Evolutionary conservation across 345 rosid genomes (phyloP).

Genomic region (Ceriops decandra): DNA sequence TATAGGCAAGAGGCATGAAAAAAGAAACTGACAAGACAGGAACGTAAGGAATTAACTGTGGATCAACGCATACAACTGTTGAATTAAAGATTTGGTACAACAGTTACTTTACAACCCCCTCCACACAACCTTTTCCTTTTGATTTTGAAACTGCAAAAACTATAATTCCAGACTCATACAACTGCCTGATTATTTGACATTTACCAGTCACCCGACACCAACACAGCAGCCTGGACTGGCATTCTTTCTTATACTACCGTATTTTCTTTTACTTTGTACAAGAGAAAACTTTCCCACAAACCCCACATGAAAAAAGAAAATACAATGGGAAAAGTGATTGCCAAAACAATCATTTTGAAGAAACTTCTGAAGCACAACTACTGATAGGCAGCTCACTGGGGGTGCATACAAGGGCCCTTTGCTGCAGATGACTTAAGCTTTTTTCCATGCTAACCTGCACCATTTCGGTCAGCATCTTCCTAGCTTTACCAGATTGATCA

Average conservation of each 20-base stretch:
- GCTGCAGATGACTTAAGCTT: slow-evolving; percentile 90
- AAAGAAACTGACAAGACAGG: too few species aligned
- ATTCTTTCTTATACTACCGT: slow-evolving; percentile 32
- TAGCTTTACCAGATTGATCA: slow-evolving; percentile 86
- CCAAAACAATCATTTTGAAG: slow-evolving; percentile 37
- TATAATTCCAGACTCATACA: slow-evolving; percentile 7
- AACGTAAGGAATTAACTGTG: neutral
- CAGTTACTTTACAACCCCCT: slow-evolving; percentile 17
- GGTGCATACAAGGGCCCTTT: slow-evolving; percentile 76
- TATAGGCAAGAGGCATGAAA: too few species aligned
- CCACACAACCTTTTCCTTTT: neutral
- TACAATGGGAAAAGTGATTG: neutral
- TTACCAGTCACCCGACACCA: slow-evolving; percentile 76
- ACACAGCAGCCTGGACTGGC: slow-evolving; percentile 75
- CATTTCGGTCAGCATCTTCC: slow-evolving; percentile 97
- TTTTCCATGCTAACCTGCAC: slow-evolving; percentile 98
- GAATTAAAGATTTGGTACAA: slow-evolving; percentile 14
- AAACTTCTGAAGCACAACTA: slow-evolving; percentile 47
- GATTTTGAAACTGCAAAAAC: slow-evolving; percentile 15
- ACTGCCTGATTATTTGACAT: slow-evolving; percentile 31
- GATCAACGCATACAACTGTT: neutral
- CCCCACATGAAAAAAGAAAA: neutral
- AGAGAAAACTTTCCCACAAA: slow-evolving; percentile 26
- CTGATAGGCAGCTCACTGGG: slow-evolving; percentile 59
- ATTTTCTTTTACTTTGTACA: slow-evolving; percentile 22